Base-by-base conservation (phyloP, 805 yeast genomes). In the Jamesozyma jinghongensis region DNA sequence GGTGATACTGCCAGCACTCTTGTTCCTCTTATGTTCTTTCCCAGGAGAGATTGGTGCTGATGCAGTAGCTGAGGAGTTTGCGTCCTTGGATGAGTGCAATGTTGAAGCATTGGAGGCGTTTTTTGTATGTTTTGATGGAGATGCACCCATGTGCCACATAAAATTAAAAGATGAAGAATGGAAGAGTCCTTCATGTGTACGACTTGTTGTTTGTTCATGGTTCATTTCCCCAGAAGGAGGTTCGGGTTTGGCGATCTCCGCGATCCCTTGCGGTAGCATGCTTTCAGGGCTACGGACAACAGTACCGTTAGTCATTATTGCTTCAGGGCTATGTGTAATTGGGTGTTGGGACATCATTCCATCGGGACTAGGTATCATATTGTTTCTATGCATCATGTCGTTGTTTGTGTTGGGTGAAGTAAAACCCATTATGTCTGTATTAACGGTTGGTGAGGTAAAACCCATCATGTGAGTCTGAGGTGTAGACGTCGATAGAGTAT, bases 141-240 rank as follows among this genome's bases (percentile, higher is more conserved):
- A 34, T 10, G 41, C 25, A 19, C 42, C 31, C 7, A 43, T 38
- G 34, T 53, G 53, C 62, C 62, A 57, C 19, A 54, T 46, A 41
- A 47, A 50, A 39, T 50, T 55, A 29, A 54, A 56, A 12, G 53
- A 46, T 31, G 58, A 53, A 3, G 62, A 46, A 22, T 44, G 50
- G 36, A 54, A 51, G 16, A 41, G 26, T 1, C 40, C 33, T 18
- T 46, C 51, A 25, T 38, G 40, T 31, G 34, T 10, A 16, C 26
- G 26, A 10, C 26, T 22, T 7, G 26, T 7, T 22, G 6, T 6
- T 37, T 34, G 16, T 17, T 27, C 37, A 7, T 18, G 16, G 13
- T 16, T 27, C 6, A 17, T 17, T 11, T 39, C 42, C 4, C 19
- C 20, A 12, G 34, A 17, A 4, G 30, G 31, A 8, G 37, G n/a